Conservation (phyloP, 768 basidiomycete genomes). For the Suillus ampliporus region DNA sequence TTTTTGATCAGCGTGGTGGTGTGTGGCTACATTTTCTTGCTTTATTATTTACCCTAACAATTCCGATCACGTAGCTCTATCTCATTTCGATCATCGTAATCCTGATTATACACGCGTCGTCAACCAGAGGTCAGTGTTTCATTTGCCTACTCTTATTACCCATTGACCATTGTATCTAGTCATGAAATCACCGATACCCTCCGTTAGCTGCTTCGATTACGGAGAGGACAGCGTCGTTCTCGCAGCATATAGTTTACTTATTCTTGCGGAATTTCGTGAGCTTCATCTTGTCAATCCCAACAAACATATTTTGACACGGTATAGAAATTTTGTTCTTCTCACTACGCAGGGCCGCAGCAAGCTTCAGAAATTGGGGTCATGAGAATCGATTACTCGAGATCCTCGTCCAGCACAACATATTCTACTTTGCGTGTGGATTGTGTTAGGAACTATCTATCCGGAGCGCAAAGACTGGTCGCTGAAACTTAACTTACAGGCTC, state of each 20-base stretch:
- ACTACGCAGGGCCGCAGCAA: neutral
- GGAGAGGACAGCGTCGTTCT: neutral
- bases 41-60: neutral
- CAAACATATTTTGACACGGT: neutral
- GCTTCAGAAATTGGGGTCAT: neutral
- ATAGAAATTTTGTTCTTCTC: neutral
- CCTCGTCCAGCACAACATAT: slow-evolving; percentile 6
- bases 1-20: neutral
- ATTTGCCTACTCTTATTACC: neutral
- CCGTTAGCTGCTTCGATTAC: neutral
- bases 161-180: neutral
- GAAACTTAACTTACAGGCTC: neutral
- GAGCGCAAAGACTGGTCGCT: neutral
- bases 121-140: neutral
- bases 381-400: neutral
- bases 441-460: neutral
- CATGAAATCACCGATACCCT: neutral
- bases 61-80: neutral
- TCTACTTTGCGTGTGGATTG: slow-evolving; percentile 5
- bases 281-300: neutral
- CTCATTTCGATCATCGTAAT: neutral
- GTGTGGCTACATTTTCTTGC: neutral
- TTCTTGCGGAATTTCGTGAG: slow-evolving; percentile 1
- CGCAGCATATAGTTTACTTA: neutral
- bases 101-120: neutral